Evolutionary conservation across 768 basidiomycete species (phyloP).

Genomic region (Pilatotrama ljubarskyi): DNA sequence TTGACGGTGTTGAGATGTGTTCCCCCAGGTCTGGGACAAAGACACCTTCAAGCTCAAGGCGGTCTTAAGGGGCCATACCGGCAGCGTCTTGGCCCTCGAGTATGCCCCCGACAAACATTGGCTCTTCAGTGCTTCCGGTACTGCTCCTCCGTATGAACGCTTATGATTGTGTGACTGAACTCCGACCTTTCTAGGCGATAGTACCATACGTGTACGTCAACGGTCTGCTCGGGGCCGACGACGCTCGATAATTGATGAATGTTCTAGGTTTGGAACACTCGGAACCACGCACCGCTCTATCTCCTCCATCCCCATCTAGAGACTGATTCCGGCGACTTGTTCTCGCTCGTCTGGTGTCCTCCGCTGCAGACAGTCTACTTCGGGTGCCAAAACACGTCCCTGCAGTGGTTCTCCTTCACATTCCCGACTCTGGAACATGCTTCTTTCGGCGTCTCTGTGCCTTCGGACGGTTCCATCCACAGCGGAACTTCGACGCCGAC

Average conservation of each 20-base stretch:
- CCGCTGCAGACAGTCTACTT: conserved; percentile 71
- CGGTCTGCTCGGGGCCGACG: background rate
- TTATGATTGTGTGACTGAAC: background rate
- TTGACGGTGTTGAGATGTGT: background rate
- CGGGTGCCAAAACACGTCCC: conserved; percentile 90
- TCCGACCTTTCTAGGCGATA: conserved; percentile 61
- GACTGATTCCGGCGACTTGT: conserved; percentile 82
- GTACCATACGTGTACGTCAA: conserved; percentile 73
- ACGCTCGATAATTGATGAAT: background rate
- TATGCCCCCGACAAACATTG: conserved; percentile 74
- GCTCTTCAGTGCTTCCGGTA: conserved; percentile 90
- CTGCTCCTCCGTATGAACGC: too few species aligned
- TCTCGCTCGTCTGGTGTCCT: conserved; percentile 79
- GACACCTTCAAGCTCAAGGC: conserved; percentile 64
- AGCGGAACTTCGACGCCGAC: conserved; percentile 37
- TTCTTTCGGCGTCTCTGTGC: conserved; percentile 2
- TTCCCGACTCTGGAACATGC: background rate
- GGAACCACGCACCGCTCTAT: conserved; percentile 62
- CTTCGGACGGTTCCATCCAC: conserved; percentile 14
- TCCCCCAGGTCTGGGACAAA: conserved; percentile 80
- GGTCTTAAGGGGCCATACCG: conserved; percentile 77
- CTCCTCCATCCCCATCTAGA: conserved; percentile 78
- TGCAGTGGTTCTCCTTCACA: conserved; percentile 81
- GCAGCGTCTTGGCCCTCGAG: conserved; percentile 79
- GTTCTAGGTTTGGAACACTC: conserved; percentile 81